Evolutionary conservation across 768 basidiomycete species (phyloP), one percentile per base, ranked within the genome.

Genomic region (Amanita inopinata): DNA sequence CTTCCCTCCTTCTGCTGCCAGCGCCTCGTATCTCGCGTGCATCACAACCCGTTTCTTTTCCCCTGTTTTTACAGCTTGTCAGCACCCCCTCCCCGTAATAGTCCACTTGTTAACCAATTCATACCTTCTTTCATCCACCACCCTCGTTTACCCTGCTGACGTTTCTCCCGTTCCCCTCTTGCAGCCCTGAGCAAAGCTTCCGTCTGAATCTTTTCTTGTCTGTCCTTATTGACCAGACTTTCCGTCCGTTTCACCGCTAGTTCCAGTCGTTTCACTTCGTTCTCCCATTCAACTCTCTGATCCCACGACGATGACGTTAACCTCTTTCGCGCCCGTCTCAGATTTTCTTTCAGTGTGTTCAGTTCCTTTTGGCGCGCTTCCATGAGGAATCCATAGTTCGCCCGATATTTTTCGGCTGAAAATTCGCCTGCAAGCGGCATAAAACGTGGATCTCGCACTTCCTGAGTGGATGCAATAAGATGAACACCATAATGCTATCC

Each of bases 91-190:
- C 15, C 9, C 25, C 41, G 45, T 41, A 41, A 25, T 12, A 40
- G n/a, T 48, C 10, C 36, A 45, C 11, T 32, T 17, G 39, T 30
- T n/a, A n/a, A n/a, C n/a, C n/a, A n/a, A n/a, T n/a, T 62, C 78
- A 52, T 56, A 89, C 92, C 64, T 49, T 78, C 66, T 64, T 94
- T 96, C 73, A 94, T 67, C 63, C 71, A 85, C 88, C 88, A 97
- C 32, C 66, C 72, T 3, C 74, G 71, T 63, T 97, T 97, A 3
- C 92, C 92, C 39, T 75, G 62, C 43, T 72, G 69, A 45, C 78
- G 66, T 62, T 83, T 90, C 48, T 74, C 71, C 47, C 61, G 64
- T 62, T 90, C 82, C 37, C 73, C 74, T 51, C 68, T 70, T 54
- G 67, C 70, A 27, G 66, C 59, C 48, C 70, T 64, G 10, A 57